phyloP scores from a whole-genome alignment of 1,284 basidiomycete genomes.

The Cryptococcus sp. region DNA sequence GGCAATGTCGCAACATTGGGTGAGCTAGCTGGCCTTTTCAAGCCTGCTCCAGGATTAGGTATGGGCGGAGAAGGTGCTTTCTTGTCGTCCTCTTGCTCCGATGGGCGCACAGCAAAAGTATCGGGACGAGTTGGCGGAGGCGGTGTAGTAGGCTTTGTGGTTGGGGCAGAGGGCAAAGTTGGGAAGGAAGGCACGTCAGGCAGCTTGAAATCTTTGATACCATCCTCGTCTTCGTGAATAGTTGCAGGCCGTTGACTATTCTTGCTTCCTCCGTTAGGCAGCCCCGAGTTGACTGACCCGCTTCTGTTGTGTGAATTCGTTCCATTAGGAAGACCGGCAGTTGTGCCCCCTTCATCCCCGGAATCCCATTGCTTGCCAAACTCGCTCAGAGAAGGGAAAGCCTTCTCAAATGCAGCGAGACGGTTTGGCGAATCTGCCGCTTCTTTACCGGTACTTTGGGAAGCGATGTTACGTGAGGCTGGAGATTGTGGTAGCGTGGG shows the following conservation, averaged over 20 bases:
- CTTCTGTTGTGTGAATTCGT: not conserved
- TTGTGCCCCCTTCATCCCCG: conserved; percentile 14
- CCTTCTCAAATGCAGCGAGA: conserved; percentile 39
- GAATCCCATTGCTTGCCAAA: conserved; percentile 44
- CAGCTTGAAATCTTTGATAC: conserved; percentile 10
- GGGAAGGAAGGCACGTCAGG: conserved; percentile 31
- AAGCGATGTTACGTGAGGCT: conserved; percentile 1
- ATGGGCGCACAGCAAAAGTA: not conserved
- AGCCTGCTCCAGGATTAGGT: conserved; percentile 26
- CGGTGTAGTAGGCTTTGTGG: conserved; percentile 22
- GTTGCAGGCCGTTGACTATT: conserved; percentile 6
- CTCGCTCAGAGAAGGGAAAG: conserved; percentile 49
- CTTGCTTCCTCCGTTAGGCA: conserved; percentile 18
- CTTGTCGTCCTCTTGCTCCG: not conserved
- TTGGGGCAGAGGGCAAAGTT: conserved; percentile 32
- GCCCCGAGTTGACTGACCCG: conserved; percentile 7
- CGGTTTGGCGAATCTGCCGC: conserved; percentile 17
- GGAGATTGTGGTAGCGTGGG: conserved; percentile 1
- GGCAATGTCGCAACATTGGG: conserved; percentile 20
- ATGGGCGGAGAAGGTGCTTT: conserved; percentile 19
- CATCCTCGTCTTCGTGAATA: conserved; percentile 15
- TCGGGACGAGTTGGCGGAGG: conserved; percentile 24
- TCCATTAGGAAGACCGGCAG: conserved; percentile 6
- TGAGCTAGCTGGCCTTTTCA: conserved; percentile 32
- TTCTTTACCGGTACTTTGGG: not conserved